Evolutionary conservation across 495 filamentous ascomycete species (phyloP), one percentile per base, ranked within the genome.

Genomic region (Schizothecium vesticola): DNA sequence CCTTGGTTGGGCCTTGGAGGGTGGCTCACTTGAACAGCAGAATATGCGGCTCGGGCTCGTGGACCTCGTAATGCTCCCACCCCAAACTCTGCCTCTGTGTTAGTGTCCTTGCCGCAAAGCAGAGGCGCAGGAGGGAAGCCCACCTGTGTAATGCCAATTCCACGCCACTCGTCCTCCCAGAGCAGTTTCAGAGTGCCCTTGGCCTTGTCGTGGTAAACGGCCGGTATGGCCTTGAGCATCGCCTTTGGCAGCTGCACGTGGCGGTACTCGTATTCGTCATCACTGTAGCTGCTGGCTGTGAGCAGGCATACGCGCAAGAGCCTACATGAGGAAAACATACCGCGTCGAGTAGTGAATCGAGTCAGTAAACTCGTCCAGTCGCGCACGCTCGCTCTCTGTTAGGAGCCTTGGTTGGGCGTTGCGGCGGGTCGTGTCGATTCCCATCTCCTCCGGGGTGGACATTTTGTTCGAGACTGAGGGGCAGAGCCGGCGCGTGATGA

Each of bases 11-110:
- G 22, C 10, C 56, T 51, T n/a, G n/a, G 25, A 59, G 26, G 19
- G 56, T 19, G 16, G 23, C 91, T 79, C 79, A 98, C 95, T 99
- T 99, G 86, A 99, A 99, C 16, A 99, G 86, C 31, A 99, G 86
- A 69, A 99, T 98, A 72, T 99, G 95, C 61, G 95, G 95, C 82
- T 99, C 95, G 43, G 95, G 95, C 79, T 97, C 96, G 76, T 99
- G 95, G 64, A 98, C 95, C 79, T 99, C 95, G 72, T 99, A 99
- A 80, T 99, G 95, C 75, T 97, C 94, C 95, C 95, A 99, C 26
- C 95, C 95, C 70, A 98, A 82, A 78, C 96, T 98, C 93, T 98
- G 63, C 4, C 66, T 3, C 23, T 23, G 21, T 9, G 56, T 74
- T 12, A 76, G 71, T 57, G 13, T 28, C 11, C 0, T 6, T 43